These are phyloP conservation scores for Coffea canephora DNA, from an alignment of 257 asterid genomes.

Conservation along the genomic window DNA sequence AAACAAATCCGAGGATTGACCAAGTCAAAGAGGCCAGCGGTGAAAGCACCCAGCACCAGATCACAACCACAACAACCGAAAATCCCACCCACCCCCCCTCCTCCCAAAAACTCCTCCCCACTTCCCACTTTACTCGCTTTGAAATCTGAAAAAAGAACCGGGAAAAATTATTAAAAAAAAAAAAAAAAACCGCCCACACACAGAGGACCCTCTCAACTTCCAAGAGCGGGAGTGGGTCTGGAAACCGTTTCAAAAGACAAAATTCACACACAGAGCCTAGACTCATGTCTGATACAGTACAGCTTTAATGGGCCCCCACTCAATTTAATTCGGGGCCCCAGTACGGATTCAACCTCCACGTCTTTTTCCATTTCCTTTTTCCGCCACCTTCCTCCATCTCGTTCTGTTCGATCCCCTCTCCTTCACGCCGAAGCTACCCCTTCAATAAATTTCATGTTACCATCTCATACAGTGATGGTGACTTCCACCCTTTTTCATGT, in stretches of 20 bases:
- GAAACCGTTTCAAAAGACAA: conserved; percentile 9
- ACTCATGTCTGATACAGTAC: no score
- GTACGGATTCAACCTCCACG: neutral
- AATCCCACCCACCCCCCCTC: neutral
- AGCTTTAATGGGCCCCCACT: neutral
- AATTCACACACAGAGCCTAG: neutral
- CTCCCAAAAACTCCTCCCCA: no score
- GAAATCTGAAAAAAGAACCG: conserved; percentile 15
- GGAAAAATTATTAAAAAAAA: neutral
- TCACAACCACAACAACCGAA: neutral
- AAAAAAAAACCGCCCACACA: no score
- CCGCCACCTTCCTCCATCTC: neutral
- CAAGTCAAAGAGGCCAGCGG: conserved; percentile 15
- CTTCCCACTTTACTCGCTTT: neutral
- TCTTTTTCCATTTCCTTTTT: neutral
- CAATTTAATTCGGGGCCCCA: neutral
- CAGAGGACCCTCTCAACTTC: neutral
- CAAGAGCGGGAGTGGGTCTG: neutral
- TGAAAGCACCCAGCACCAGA: conserved; percentile 4
- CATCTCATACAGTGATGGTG: no score
- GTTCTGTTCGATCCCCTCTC: neutral
- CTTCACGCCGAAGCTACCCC: conserved; percentile 16
- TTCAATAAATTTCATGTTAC: neutral
- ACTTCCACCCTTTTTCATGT: neutral
- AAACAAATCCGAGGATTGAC: neutral